Conservation (phyloP, 208 protist species). For the Leishmania amazonensis region DNA sequence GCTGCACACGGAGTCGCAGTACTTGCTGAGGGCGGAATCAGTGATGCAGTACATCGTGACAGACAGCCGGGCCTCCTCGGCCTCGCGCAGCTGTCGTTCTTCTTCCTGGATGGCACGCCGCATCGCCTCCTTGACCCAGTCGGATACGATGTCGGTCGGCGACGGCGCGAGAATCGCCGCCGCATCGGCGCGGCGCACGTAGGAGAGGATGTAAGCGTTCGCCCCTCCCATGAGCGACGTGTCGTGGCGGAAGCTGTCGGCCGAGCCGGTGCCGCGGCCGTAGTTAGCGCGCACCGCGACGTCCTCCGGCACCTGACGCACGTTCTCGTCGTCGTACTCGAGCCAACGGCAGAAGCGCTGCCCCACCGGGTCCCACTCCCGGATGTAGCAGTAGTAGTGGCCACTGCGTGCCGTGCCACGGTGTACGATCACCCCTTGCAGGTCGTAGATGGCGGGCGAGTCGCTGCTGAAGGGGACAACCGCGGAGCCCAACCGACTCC, state of each 20-base stretch:
- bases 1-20: constrained; percentile 37
- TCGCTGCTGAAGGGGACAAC: constrained; percentile 44
- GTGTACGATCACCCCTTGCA: constrained; percentile 90
- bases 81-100: constrained; percentile 39
- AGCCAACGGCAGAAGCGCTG: constrained; percentile 71
- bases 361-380: constrained; percentile 62
- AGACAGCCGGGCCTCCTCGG: constrained; percentile 40
- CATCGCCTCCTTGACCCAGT: constrained; percentile 60
- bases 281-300: constrained; percentile 76
- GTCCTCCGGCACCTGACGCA: constrained; percentile 58
- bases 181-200: constrained; percentile 76
- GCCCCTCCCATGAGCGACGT: constrained; percentile 16
- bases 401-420: constrained; percentile 84
- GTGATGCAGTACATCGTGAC: constrained; percentile 60
- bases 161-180: constrained; percentile 56
- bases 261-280: constrained; percentile 32
- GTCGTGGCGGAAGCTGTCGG: constrained; percentile 26
- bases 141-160: constrained; percentile 63
- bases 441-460: constrained; percentile 82
- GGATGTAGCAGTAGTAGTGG: constrained; percentile 93
- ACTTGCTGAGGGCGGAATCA: constrained; percentile 43
- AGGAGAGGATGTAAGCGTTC: constrained; percentile 86
- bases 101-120: constrained; percentile 61
- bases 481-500: constrained; percentile 15
- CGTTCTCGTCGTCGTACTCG: constrained; percentile 87